Base-by-base conservation (phyloP, 2,329 filamentous ascomycete species). In the Beauveria pseudobassiana region DNA sequence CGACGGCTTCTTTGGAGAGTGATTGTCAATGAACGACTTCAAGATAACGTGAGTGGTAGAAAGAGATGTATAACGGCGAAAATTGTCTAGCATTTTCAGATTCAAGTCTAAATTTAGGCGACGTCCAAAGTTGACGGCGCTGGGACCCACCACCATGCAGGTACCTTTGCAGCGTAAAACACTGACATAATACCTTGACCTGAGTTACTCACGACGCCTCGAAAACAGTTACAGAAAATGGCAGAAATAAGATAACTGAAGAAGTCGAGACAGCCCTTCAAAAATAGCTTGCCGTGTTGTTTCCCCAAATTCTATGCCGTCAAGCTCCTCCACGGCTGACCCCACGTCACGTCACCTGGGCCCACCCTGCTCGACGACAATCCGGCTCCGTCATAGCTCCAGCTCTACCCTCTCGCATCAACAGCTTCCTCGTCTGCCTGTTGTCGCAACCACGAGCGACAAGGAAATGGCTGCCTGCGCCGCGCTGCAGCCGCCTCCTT, bases 391-490 rank as follows among this genome's bases (percentile, higher is more conserved):
- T 59, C 48, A 53, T n/a, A 49, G 34, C 34, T 46, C 28, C 12
- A n/a, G 22, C 58, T 43, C 45, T 38, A 40, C 30, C 20, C 8
- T 26, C 16, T 28, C 22, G 28, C 55, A 58, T 58, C 55, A 58
- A 38, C 55, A 48, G 20, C 14, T 48, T 26, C 20, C 45, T 58
- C 55, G 43, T 49, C 55, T 49, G 55, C 45, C 22, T 40, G 2
- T 30, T n/a, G 43, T 30, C 45, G 26, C 7, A 51, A 51, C 28
- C 56, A 48, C 24, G 24, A 61, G 30, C 26, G 18, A 55, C 12
- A 26, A 48, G 50, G 59, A 54, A 62, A 70, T 70, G 70, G 68
- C 62, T 70, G 70, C 70, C 68, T 71, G 62, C 55, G 48, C 12
- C 52, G 62, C 40, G 22, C 48, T 51, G 40, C 57, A 63, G 62